Percentiles rank a stretch among this genome's conserved stretches.
Evolutionary conservation across 2,329 filamentous ascomycete genomes (phyloP).

Genomic region (Penicillium sp.): DNA sequence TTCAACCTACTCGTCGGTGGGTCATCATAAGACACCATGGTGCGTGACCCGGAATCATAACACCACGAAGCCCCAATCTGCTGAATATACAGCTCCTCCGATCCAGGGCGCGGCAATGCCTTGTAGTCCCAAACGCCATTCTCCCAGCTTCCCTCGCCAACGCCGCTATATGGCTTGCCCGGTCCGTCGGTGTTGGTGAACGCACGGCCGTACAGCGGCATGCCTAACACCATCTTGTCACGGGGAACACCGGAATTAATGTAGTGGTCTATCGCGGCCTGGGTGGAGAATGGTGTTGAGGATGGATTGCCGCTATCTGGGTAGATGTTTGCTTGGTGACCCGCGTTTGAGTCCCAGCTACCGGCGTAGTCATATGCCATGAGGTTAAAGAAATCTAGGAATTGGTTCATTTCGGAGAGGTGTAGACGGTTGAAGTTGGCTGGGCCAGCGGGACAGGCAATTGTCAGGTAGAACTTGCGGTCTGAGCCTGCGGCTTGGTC

Average conservation of each 20-base stretch:
- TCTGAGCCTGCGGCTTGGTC: conserved; percentile 40
- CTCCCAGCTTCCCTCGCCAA: conserved; percentile 77
- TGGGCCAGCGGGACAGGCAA: conserved; percentile 51
- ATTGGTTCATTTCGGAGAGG: conserved; percentile 46
- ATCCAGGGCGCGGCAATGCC: conserved; percentile 68
- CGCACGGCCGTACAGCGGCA: conserved; percentile 91
- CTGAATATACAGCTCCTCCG: conserved; percentile 64
- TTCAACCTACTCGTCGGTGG: conserved; percentile 65
- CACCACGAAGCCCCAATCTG: conserved; percentile 72
- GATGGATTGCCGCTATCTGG: conserved; percentile 58
- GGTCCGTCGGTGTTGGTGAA: conserved; percentile 79
- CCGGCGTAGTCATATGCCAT: conserved; percentile 91
- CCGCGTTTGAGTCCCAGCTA: conserved; percentile 70
- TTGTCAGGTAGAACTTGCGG: conserved; percentile 50
- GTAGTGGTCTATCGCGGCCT: conserved; percentile 71
- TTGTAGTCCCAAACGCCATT: conserved; percentile 87
- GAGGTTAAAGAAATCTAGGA: conserved; percentile 54
- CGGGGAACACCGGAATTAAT: conserved; percentile 60
- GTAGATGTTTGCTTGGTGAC: conserved; percentile 81
- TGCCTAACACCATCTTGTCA: conserved; percentile 81
- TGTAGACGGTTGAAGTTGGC: conserved; percentile 46
- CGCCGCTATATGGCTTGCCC: conserved; percentile 69
- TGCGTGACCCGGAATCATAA: conserved; percentile 63
- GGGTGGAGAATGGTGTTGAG: conserved; percentile 76
- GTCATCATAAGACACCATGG: conserved; percentile 73